Conservation (phyloP, 495 filamentous ascomycete species). For the Penicillium goetzii region DNA sequence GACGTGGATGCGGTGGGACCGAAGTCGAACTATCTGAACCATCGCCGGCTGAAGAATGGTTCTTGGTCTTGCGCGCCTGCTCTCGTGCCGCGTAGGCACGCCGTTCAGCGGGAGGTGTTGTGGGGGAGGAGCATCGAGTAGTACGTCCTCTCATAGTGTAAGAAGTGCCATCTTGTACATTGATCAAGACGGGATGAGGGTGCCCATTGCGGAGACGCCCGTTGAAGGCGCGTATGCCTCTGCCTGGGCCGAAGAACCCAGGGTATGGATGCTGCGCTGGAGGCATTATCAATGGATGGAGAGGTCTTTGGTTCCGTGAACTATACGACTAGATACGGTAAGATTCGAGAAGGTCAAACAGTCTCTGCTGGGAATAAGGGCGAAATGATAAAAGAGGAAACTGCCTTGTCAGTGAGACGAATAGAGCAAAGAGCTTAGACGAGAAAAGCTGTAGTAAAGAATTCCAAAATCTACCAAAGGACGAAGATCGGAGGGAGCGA, state of each 20-base stretch:
- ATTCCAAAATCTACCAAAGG: slow-evolving; percentile 1
- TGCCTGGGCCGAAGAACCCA: background rate
- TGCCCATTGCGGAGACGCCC: background rate
- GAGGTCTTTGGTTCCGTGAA: background rate
- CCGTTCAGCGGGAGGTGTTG: slow-evolving; percentile 2
- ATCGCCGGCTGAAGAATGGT: background rate
- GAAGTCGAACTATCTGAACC: background rate
- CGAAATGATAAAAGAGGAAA: slow-evolving; percentile 1
- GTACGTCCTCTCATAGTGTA: background rate
- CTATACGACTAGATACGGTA: background rate
- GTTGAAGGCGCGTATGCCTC: background rate
- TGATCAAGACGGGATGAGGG: background rate
- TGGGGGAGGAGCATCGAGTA: background rate
- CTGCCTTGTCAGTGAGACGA: slow-evolving; percentile 6
- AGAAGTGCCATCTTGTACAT: background rate
- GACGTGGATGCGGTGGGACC: background rate
- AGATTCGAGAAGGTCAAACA: background rate
- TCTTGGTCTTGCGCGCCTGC: background rate
- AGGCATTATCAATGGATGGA: background rate
- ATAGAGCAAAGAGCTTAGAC: background rate
- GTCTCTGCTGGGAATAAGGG: background rate
- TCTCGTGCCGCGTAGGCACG: slow-evolving; percentile 2
- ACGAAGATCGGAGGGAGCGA: slow-evolving; percentile 1
- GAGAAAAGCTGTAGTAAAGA: slow-evolving; percentile 8
- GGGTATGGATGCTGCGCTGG: background rate